Evolutionary conservation across 495 filamentous ascomycete genomes (phyloP).

Genomic region (Copromyces sp.): DNA sequence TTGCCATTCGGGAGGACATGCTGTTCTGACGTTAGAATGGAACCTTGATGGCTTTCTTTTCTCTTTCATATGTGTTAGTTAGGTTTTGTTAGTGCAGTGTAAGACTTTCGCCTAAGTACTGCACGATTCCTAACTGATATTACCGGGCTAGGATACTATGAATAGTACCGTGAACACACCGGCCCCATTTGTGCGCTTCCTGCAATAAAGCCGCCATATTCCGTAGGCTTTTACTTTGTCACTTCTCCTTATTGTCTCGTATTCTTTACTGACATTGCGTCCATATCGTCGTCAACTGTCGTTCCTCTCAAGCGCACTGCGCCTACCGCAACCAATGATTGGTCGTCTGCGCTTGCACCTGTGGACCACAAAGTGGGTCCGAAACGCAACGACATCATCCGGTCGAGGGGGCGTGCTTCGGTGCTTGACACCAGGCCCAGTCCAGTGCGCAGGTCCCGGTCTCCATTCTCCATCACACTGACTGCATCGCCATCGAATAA

Average conservation of each 20-base stretch:
- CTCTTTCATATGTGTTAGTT: not conserved
- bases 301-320: not conserved
- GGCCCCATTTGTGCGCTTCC: too few relatives aligned
- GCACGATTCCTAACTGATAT: not conserved
- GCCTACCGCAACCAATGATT: not conserved
- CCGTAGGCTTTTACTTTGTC: too few relatives aligned
- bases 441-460: not conserved
- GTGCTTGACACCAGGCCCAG: too few relatives aligned
- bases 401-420: not conserved
- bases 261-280: not conserved
- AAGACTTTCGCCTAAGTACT: accelerated
- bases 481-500: not conserved
- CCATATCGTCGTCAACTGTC: not conserved
- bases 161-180: too few relatives aligned
- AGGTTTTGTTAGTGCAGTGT: accelerated
- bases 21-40: not conserved
- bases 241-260: too few relatives aligned
- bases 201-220: too few relatives aligned
- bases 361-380: not conserved
- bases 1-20: not conserved
- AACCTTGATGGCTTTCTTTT: not conserved
- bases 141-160: not conserved
- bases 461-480: not conserved
- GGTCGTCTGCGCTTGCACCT: not conserved
- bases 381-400: not conserved